A percentile compares a stretch with the other conserved stretches of the same genome.
phyloP scores from a whole-genome alignment of 2,329 filamentous ascomycete species.

The Aspergillus ibericus region DNA sequence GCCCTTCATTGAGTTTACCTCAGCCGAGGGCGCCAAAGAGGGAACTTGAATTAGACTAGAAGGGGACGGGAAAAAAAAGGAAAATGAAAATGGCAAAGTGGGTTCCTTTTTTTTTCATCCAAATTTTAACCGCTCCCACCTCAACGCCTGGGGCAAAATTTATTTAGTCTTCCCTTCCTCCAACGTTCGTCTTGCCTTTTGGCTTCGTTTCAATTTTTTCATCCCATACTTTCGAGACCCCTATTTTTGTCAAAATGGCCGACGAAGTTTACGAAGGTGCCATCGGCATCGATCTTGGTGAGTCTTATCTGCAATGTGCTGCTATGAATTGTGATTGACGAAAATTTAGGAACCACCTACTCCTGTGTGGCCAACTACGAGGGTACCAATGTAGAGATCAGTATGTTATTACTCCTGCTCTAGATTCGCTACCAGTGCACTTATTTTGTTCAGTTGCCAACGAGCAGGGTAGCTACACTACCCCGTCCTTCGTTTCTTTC shows the following conservation, averaged over 20 bases:
- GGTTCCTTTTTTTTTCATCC: slow-evolving; percentile 22
- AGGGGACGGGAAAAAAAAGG: slow-evolving; percentile 14
- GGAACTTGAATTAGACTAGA: background rate
- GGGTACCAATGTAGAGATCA: slow-evolving; percentile 99
- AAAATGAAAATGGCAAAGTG: slow-evolving; percentile 19
- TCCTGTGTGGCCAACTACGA: slow-evolving; percentile 99
- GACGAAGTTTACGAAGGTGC: slow-evolving; percentile 99
- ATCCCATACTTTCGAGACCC: slow-evolving; percentile 12
- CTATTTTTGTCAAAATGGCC: slow-evolving; percentile 63
- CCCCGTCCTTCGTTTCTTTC: slow-evolving; percentile 98
- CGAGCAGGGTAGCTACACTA: slow-evolving; percentile 99
- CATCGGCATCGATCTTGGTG: slow-evolving; percentile 99
- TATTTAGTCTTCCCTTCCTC: slow-evolving; percentile 19
- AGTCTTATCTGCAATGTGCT: slow-evolving; percentile 39
- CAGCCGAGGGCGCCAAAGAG: slow-evolving; percentile 11
- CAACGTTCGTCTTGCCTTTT: slow-evolving; percentile 10
- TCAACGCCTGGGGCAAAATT: slow-evolving; percentile 21
- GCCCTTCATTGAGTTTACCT: slow-evolving; percentile 4
- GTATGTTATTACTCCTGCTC: slow-evolving; percentile 50
- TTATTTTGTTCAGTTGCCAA: slow-evolving; percentile 69
- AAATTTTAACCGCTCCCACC: slow-evolving; percentile 26
- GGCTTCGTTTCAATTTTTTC: slow-evolving; percentile 10
- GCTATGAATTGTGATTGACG: slow-evolving; percentile 20
- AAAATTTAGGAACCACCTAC: slow-evolving; percentile 85
- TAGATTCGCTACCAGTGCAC: background rate